phyloP scores from a whole-genome alignment of 768 basidiomycete species.

The Tulasnella calospora region DNA sequence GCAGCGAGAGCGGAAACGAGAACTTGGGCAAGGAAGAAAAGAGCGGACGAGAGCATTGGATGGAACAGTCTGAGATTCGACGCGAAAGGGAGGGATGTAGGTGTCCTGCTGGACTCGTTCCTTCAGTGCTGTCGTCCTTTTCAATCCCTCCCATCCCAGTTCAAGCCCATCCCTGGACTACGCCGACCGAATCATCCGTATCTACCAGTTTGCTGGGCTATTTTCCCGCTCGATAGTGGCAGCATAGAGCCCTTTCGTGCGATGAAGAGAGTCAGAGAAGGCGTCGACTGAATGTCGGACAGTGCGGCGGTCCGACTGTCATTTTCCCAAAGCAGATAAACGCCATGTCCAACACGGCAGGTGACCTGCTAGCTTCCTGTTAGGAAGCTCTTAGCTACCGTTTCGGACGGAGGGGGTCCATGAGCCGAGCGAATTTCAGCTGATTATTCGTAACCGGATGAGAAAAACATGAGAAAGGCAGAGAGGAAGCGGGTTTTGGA shows the following conservation, averaged over 20 bases:
- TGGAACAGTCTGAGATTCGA: background rate
- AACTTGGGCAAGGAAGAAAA: background rate
- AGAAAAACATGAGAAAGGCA: background rate
- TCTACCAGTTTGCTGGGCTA: background rate
- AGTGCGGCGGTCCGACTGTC: background rate
- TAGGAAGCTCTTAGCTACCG: background rate
- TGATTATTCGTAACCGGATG: background rate
- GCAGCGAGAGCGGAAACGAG: slow-evolving; percentile 2
- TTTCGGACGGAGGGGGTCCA: background rate
- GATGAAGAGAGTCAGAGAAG: background rate
- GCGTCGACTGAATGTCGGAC: background rate
- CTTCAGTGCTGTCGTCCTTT: background rate
- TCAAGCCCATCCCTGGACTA: background rate
- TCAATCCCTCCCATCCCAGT: background rate
- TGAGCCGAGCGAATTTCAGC: background rate
- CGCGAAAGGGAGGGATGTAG: background rate
- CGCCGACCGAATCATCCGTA: background rate
- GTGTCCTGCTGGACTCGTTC: background rate
- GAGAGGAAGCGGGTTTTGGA: background rate
- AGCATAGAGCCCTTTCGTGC: background rate
- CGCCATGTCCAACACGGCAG: background rate
- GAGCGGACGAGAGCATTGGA: background rate
- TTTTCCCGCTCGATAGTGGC: background rate
- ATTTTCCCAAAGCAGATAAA: background rate
- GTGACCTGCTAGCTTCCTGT: background rate